A percentile compares a stretch with the other conserved stretches of the same genome.
Conservation (phyloP, 2,329 filamentous ascomycete genomes). For the Venturia effusa region DNA sequence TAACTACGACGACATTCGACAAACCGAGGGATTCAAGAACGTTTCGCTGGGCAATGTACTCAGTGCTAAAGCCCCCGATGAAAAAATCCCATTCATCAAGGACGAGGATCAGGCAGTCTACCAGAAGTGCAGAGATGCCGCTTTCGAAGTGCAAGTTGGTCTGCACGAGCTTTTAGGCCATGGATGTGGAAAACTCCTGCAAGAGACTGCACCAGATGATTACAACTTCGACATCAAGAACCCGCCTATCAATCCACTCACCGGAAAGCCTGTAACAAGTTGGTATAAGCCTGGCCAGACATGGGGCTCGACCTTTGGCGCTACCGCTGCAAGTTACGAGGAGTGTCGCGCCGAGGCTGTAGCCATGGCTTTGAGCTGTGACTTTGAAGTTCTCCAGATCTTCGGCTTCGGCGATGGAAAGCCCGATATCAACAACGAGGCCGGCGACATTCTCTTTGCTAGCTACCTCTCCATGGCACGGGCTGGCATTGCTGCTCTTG, state of each 20-base stretch:
- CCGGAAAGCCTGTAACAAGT: conserved; percentile 62
- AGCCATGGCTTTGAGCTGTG: conserved; percentile 81
- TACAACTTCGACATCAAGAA: conserved; percentile 84
- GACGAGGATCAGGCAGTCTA: conserved; percentile 68
- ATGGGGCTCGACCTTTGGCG: conserved; percentile 86
- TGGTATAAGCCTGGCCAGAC: conserved; percentile 96
- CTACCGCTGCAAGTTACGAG: conserved; percentile 79
- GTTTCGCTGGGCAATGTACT: conserved; percentile 89
- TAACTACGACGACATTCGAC: conserved; percentile 67
- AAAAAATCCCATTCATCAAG: conserved; percentile 83
- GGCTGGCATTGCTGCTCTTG: conserved; percentile 76
- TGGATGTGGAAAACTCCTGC: conserved; percentile 85
- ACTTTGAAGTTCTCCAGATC: conserved; percentile 79
- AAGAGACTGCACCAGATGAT: conserved; percentile 70
- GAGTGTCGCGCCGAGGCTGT: conserved; percentile 92
- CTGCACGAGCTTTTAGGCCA: conserved; percentile 85
- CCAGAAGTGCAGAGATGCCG: conserved; percentile 69
- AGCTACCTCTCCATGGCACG: conserved; percentile 90
- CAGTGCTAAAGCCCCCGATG: conserved; percentile 80
- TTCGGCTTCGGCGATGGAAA: conserved; percentile 81
- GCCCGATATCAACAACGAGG: conserved; percentile 60
- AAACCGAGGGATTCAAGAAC: conserved; percentile 83
- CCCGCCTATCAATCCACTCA: conserved; percentile 72
- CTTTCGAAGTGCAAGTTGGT: conserved; percentile 93
- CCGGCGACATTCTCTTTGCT: conserved; percentile 78